phyloP scores from a whole-genome alignment of 73 alveolate genomes.

The Paramecium pentaurelia region DNA sequence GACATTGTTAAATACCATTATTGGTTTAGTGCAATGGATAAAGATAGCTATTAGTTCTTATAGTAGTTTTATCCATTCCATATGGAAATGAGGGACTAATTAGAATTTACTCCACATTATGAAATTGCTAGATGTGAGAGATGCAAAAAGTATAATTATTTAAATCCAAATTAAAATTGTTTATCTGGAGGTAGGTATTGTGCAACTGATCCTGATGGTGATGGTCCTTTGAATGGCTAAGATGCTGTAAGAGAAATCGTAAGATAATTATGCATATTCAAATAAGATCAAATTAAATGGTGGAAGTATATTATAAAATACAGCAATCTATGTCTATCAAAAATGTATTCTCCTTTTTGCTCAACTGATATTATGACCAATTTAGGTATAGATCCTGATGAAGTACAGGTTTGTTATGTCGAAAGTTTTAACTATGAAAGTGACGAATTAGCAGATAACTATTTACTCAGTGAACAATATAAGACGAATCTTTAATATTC shows the following conservation, averaged over 20 bases:
- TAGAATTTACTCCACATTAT: not conserved
- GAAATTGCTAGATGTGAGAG: not conserved
- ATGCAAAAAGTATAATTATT: not conserved
- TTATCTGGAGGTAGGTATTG: slow-evolving; percentile 60
- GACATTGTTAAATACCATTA: not conserved
- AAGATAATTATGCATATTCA: not conserved
- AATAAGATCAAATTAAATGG: not conserved
- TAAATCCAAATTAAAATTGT: not conserved
- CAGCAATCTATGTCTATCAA: not conserved
- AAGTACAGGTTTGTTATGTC: not conserved
- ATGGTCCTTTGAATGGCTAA: slow-evolving; percentile 32
- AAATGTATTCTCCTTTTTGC: not conserved
- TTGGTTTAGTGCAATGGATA: not conserved
- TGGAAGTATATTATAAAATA: not conserved
- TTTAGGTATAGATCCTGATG: not conserved
- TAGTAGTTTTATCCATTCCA: slow-evolving; percentile 45
- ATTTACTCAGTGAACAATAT: not conserved
- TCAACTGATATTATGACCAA: not conserved
- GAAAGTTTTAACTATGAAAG: not conserved
- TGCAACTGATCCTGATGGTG: slow-evolving; percentile 48
- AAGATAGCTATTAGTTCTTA: not conserved
- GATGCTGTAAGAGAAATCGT: slow-evolving; percentile 29
- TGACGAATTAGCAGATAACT: not conserved
- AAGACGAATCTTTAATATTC: not conserved
- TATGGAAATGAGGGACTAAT: not conserved